Base-by-base conservation (phyloP, 345 rosid genomes). In the Eutrema heterophyllum region DNA sequence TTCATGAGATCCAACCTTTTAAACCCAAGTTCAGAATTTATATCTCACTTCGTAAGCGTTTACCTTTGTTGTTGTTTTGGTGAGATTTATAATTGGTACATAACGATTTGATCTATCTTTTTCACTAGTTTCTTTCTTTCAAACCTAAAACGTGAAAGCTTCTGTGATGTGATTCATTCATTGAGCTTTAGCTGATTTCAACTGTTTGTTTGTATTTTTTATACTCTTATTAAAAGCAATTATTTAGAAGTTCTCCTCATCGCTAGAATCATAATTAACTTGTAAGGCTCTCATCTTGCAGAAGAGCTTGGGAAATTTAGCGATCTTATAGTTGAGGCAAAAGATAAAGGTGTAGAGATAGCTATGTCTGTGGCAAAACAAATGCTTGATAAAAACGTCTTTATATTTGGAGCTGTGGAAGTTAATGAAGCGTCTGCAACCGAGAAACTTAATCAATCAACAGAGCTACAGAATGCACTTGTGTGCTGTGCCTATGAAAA, bases 391-490 rank as follows among this genome's bases (percentile, higher is more conserved):
- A 83, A 73, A 63, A 81, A 81, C 58, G 67, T 77, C 78, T 94
- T 91, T 78, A 81, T 91, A 36, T 89, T 83, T 84, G 98, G 98
- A 53, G 76, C 74, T 72, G 87, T 89, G 21, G 92, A 87, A 66
- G 21, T 84, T 43, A 79, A 79, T 60, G 86, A 86, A 77, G 79
- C 74, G 52, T 84, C 85, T 36, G 54, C 68, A 44, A 59, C 59
- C 4, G 83, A 84, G 61, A 86, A 72, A 44, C 76, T 86, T 60
- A 82, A 83, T 66, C 81, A 83, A 51, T 79, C 81, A 35, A 78
- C 79, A 1, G 86, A 85, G 78, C 50, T 86, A 59, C 90, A 89
- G 71, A 86, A 88, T 67, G 81, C 85, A 0, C 83, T 85, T n/a
- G 77, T 89, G 56, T 81, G 80, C 68, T 61, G 80, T 69, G 95